Conservation (phyloP, 2,329 filamentous ascomycete genomes). For the Knufia fluminis region DNA sequence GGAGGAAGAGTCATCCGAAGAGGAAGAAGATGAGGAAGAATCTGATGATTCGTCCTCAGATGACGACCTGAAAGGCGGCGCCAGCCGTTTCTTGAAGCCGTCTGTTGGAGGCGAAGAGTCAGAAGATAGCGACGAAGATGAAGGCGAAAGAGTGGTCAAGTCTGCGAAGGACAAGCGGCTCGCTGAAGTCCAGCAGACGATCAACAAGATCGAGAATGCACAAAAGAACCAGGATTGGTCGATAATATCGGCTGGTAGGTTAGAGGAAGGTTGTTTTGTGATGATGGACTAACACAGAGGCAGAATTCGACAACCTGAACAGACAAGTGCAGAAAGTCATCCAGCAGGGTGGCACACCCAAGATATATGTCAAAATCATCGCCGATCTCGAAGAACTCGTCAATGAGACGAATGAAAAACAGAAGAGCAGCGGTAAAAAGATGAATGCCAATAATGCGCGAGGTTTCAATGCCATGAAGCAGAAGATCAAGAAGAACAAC, state of each 20-base stretch:
- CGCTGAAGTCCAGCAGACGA: slow-evolving; percentile 83
- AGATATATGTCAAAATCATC: slow-evolving; percentile 84
- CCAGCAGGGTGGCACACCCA: slow-evolving; percentile 69
- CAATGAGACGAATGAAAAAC: slow-evolving; percentile 88
- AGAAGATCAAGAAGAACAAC: slow-evolving; percentile 98
- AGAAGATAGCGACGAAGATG: slow-evolving; percentile 76
- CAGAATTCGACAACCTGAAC: slow-evolving; percentile 93
- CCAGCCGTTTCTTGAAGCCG: slow-evolving; percentile 69
- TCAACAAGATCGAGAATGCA: slow-evolving; percentile 89
- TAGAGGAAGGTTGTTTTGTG: neutral
- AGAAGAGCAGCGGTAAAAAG: slow-evolving; percentile 94
- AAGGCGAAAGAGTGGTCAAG: slow-evolving; percentile 78
- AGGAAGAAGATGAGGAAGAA: slow-evolving; percentile 47
- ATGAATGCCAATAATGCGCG: slow-evolving; percentile 95
- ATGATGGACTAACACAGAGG: neutral
- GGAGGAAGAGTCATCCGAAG: slow-evolving; percentile 47
- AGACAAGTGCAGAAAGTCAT: slow-evolving; percentile 72
- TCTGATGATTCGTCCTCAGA: slow-evolving; percentile 45
- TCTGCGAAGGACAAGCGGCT: slow-evolving; percentile 96
- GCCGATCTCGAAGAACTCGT: slow-evolving; percentile 90
- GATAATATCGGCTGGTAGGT: slow-evolving; percentile 75
- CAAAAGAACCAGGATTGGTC: slow-evolving; percentile 98
- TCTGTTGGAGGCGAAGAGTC: slow-evolving; percentile 56
- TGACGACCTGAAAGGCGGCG: slow-evolving; percentile 57
- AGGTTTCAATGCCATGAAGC: slow-evolving; percentile 92